Percentiles rank a stretch among this genome's conserved stretches.
phyloP scores from a whole-genome alignment of 345 rosid genomes.

The Linum tenue region DNA sequence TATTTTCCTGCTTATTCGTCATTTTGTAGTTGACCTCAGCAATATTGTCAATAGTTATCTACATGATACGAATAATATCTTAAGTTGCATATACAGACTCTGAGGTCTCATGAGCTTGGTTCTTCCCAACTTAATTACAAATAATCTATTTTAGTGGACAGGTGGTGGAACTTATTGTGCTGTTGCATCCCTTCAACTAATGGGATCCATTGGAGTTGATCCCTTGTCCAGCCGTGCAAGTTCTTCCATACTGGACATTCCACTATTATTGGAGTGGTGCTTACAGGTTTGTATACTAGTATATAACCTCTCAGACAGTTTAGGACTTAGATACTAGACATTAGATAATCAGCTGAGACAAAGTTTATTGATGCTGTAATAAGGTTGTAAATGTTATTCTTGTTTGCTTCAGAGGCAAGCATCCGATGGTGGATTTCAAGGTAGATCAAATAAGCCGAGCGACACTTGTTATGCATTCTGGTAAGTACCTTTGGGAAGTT shows the following conservation, averaged over 20 bases:
- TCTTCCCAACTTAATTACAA: slow-evolving; percentile 24
- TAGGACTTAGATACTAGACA: not conserved
- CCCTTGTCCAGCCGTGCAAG: slow-evolving; percentile 31
- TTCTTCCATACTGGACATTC: slow-evolving; percentile 39
- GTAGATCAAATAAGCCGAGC: slow-evolving; percentile 75
- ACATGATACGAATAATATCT: not conserved
- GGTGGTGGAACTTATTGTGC: slow-evolving; percentile 97
- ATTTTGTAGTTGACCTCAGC: not conserved
- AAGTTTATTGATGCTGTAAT: not conserved
- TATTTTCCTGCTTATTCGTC: not conserved
- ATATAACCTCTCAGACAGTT: slow-evolving; percentile 8
- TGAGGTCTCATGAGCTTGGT: not conserved
- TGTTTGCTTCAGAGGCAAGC: slow-evolving; percentile 58
- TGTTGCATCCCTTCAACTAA: slow-evolving; percentile 70
- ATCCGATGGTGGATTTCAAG: slow-evolving; percentile 85
- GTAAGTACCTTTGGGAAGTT: slow-evolving; percentile 27
- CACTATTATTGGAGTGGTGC: slow-evolving; percentile 59
- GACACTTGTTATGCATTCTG: slow-evolving; percentile 98
- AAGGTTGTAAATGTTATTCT: slow-evolving; percentile 2
- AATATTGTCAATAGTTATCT: not conserved
- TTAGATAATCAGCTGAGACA: not conserved
- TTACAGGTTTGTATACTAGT: slow-evolving; percentile 39
- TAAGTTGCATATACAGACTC: not conserved
- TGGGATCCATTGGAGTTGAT: slow-evolving; percentile 74
- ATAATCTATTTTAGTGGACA: slow-evolving; percentile 48